These are phyloP conservation scores for Solanum corneliomulleri DNA, from an alignment of 257 asterid genomes.

Conservation along the genomic window DNA sequence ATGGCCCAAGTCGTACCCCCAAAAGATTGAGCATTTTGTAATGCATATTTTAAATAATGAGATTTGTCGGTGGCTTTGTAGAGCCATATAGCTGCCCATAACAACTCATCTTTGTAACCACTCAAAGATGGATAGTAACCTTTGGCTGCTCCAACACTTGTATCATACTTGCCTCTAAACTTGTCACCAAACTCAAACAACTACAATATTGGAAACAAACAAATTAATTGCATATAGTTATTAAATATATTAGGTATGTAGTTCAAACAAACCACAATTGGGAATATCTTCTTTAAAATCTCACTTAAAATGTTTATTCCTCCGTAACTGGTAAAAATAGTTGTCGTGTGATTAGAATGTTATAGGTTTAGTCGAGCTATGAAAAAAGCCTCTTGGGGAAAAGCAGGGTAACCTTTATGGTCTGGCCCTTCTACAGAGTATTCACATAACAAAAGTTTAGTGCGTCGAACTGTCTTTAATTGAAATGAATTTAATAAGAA, in stretches of 20 bases:
- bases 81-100: slow-evolving; percentile 95
- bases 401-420: accelerated
- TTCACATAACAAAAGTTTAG: not conserved
- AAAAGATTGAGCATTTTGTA: slow-evolving; percentile 39
- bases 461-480: not conserved
- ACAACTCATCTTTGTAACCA: slow-evolving; percentile 81
- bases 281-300: not conserved
- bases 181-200: slow-evolving; percentile 82
- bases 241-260: not conserved
- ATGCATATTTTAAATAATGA: slow-evolving; percentile 40
- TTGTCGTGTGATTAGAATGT: not conserved
- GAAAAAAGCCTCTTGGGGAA: not conserved
- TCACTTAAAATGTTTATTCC: not conserved
- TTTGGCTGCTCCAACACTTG: slow-evolving; percentile 56
- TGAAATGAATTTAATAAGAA: not conserved
- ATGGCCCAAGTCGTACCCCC: slow-evolving; percentile 91
- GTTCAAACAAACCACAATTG: not conserved
- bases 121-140: slow-evolving; percentile 81
- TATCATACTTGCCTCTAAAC: slow-evolving; percentile 63
- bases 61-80: slow-evolving; percentile 66
- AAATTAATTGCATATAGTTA: not conserved
- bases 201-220: slow-evolving; percentile 21
- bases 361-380: accelerated
- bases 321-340: not conserved
- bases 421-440: accelerated